Conservation (phyloP, 179 eudicot species). For the Beta macrorhiza region DNA sequence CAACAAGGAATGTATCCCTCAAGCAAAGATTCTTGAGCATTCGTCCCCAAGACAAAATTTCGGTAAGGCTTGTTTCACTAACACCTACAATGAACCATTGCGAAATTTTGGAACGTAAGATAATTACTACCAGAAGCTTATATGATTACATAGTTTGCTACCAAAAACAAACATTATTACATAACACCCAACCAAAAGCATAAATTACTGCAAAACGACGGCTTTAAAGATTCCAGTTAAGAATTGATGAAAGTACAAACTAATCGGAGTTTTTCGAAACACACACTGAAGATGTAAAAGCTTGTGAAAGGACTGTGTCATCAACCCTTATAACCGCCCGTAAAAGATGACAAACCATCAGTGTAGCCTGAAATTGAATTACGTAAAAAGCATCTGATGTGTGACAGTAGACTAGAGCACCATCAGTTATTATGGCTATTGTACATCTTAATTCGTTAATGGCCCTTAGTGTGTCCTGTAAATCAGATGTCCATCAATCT, state of each 20-base stretch:
- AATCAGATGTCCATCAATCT: neutral
- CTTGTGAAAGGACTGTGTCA: neutral
- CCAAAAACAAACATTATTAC: no score
- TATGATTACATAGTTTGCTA: no score
- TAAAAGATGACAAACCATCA: neutral
- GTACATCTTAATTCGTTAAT: neutral
- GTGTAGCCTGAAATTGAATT: neutral
- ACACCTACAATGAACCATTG: conserved; percentile 45
- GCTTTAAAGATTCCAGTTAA: neutral
- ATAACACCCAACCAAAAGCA: no score
- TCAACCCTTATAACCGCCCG: neutral
- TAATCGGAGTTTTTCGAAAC: neutral
- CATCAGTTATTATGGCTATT: neutral
- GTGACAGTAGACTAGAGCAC: neutral
- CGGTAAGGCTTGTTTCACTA: conserved; percentile 43
- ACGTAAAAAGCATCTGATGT: neutral
- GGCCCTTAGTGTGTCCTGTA: neutral
- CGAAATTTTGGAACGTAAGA: neutral
- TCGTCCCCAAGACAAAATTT: conserved; percentile 53
- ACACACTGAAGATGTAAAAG: neutral
- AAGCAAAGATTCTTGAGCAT: conserved; percentile 69
- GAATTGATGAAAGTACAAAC: neutral
- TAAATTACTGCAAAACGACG: neutral
- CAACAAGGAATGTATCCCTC: conserved; percentile 58
- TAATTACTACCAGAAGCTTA: neutral